Evolutionary conservation across 2,329 filamentous ascomycete genomes (phyloP).

Genomic region (Fusarium sp.): DNA sequence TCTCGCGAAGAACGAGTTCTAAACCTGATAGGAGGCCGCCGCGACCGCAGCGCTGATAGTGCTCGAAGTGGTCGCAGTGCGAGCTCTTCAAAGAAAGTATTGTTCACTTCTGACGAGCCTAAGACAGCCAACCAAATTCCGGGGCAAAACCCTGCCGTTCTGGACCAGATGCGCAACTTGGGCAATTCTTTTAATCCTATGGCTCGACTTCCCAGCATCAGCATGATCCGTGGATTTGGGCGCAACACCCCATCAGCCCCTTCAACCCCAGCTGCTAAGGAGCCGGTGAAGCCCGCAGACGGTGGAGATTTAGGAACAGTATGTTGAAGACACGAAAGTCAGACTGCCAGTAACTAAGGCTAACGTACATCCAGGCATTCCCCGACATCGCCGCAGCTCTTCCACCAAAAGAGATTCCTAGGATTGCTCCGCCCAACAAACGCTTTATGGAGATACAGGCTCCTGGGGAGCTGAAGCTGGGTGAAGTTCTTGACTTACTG

Average conservation of each 20-base stretch:
- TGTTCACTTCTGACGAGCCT: slow-evolving; percentile 55
- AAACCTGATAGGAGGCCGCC: slow-evolving; percentile 74
- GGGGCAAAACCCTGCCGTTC: slow-evolving; percentile 62
- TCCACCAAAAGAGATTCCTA: slow-evolving; percentile 62
- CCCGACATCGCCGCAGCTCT: slow-evolving; percentile 65
- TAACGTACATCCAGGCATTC: slow-evolving; percentile 57
- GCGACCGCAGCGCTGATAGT: slow-evolving; percentile 83
- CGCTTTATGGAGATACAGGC: slow-evolving; percentile 77
- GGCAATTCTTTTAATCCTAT: slow-evolving; percentile 85
- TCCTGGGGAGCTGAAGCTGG: slow-evolving; percentile 73
- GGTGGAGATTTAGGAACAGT: slow-evolving; percentile 67
- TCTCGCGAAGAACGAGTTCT: slow-evolving; percentile 70
- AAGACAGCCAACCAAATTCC: slow-evolving; percentile 32
- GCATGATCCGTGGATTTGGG: slow-evolving; percentile 78
- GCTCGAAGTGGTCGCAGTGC: slow-evolving; percentile 69
- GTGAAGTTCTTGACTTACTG: slow-evolving; percentile 76
- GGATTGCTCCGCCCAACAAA: slow-evolving; percentile 72
- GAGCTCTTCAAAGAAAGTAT: slow-evolving; percentile 66
- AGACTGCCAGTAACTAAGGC: neutral
- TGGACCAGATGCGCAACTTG: slow-evolving; percentile 84
- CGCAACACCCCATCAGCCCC: slow-evolving; percentile 55
- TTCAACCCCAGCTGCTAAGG: slow-evolving; percentile 49
- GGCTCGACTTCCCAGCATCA: slow-evolving; percentile 77
- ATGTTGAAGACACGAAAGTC: slow-evolving; percentile 40
- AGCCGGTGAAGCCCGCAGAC: slow-evolving; percentile 53